Evolutionary conservation across 1,139 yeast genomes (phyloP), one percentile per base, ranked within the genome.

Genomic region (Nadsonia commutata): DNA sequence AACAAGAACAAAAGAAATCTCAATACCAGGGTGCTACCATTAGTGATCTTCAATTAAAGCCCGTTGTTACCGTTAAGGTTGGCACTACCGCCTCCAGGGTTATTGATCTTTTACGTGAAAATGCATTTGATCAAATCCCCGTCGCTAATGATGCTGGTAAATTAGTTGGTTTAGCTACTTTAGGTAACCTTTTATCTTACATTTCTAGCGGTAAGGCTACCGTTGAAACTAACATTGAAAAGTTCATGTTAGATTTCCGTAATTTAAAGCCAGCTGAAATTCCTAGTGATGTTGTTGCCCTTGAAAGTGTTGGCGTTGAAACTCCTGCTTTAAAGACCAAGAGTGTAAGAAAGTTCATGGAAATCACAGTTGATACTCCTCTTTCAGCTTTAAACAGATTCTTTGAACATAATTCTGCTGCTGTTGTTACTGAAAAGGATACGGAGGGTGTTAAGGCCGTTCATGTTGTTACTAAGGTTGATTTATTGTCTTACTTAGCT

Each of bases 381-480:
- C 70, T 84, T 56, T 61, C 73, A 39, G 79, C 80, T 48, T 71
- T 84, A 62, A 81, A 80, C 67, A 72, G 75, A 55, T 84, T 84
- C 64, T 84, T 84, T 55, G 95, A 84, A 67, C 82, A 80, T 58
- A 79, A 83, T 64, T 82, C 94, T 11, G 79, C 84, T 54, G 94
- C 94, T 33, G 76, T 84, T 55, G 82, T 84, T 49, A 83, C 94
- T 43, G 90, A 80, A 56, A 45, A 53, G 36, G 55, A 58, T 21
- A 51, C 55, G 16, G 57, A 52, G 27, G 52, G 51, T 18, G 70
- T 75, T 58, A 79, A 73, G 58, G 94, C 94, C 42, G 72, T 81
- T 41, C 93, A 84, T 60, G 80, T 84, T 48, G 94, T 83, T 48
- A 83, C 94, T 51, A 84, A 84, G 69, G 93, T 84, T 55, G 94